Percentiles rank a stretch among this genome's conserved stretches.
phyloP scores from a whole-genome alignment of 176 grass and related monocot species.

The Pontederia crassipes region DNA sequence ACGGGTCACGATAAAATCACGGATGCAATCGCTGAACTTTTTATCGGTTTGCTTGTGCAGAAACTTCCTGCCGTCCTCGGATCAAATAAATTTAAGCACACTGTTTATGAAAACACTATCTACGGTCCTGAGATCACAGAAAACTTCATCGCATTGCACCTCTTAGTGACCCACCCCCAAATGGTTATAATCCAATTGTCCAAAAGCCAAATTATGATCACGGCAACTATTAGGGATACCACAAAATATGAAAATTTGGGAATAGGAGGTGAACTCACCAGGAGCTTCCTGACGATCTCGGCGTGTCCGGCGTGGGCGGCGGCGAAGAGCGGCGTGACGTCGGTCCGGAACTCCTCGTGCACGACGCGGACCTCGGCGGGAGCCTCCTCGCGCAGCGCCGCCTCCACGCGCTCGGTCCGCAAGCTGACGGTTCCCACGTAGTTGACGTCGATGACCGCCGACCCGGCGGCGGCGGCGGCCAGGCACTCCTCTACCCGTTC shows the following conservation, averaged over 20 bases:
- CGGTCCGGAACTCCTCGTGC: conserved; percentile 26
- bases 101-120: too few relatives aligned
- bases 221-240: too few relatives aligned
- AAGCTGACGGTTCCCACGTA: conserved; percentile 22
- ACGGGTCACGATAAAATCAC: too few relatives aligned
- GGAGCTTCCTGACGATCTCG: conserved; percentile 17
- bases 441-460: conserved; percentile 8
- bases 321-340: conserved; percentile 38
- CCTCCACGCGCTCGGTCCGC: conserved; percentile 22
- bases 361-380: conserved; percentile 20
- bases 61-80: too few relatives aligned
- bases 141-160: too few relatives aligned
- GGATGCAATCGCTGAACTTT: too few relatives aligned
- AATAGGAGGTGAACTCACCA: too few relatives aligned
- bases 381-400: conserved; percentile 23
- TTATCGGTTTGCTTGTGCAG: too few relatives aligned
- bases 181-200: background rate
- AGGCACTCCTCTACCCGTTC: conserved; percentile 23
- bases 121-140: too few relatives aligned
- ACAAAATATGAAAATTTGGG: background rate
- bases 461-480: background rate
- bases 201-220: background rate
- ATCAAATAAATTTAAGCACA: too few relatives aligned
- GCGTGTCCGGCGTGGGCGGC: conserved; percentile 32
- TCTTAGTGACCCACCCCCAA: too few relatives aligned